Conservation (phyloP, 345 rosid genomes). For the Eutrema japonicum region DNA sequence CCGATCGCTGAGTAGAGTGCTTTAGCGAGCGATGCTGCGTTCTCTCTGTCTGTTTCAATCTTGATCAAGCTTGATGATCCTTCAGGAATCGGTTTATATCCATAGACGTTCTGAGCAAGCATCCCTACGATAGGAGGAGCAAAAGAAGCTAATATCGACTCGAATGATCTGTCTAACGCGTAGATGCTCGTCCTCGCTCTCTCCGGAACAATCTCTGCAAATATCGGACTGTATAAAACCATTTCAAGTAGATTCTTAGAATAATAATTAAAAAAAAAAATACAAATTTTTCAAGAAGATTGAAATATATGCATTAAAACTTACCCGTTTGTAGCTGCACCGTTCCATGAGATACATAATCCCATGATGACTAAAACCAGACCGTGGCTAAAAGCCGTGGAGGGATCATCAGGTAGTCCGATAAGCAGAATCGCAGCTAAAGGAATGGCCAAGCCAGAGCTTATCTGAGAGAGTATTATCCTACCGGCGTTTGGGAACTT, state of each 20-base stretch:
- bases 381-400: conserved; percentile 59
- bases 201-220: conserved; percentile 93
- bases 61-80: conserved; percentile 53
- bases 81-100: conserved; percentile 69
- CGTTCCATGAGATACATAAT: conserved; percentile 62
- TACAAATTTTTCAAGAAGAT: neutral
- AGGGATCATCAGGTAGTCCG: conserved; percentile 61
- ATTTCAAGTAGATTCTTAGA: conserved; percentile 13
- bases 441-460: conserved; percentile 64
- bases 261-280: too few species aligned
- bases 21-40: conserved; percentile 82
- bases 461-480: conserved; percentile 61
- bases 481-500: conserved; percentile 60
- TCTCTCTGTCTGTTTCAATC: conserved; percentile 70
- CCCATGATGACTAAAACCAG: conserved; percentile 62
- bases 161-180: conserved; percentile 84
- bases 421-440: conserved; percentile 64
- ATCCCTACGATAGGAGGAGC: conserved; percentile 90
- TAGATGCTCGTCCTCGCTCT: conserved; percentile 82
- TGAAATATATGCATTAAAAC: neutral
- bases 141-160: conserved; percentile 78
- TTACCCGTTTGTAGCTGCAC: conserved; percentile 68
- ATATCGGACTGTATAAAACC: conserved; percentile 71
- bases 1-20: conserved; percentile 80
- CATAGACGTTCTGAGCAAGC: conserved; percentile 80